Percentiles rank a stretch among this genome's conserved stretches.
Evolutionary conservation across 352 stramenopile genomes (phyloP).

Genomic region (Globisporangium spiculum): DNA sequence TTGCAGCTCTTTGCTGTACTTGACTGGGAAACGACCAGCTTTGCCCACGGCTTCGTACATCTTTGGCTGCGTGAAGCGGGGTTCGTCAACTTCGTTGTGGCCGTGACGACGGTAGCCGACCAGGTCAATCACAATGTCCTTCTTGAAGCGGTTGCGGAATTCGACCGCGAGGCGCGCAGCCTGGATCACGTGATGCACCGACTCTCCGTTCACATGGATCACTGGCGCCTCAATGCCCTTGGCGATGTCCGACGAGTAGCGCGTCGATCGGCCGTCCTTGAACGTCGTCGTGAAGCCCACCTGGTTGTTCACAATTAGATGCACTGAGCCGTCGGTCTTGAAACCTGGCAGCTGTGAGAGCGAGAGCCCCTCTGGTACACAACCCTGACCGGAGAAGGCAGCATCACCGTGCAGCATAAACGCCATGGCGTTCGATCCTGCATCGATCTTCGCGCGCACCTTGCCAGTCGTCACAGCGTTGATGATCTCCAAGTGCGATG

Average conservation of each 20-base stretch:
- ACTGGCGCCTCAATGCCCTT: constrained; percentile 81
- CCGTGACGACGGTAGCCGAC: constrained; percentile 82
- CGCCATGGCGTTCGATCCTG: constrained; percentile 59
- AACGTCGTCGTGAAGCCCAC: constrained; percentile 89
- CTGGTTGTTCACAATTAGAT: constrained; percentile 90
- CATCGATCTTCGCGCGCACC: constrained; percentile 79
- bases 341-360: constrained; percentile 82
- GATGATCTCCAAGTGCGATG: constrained; percentile 88
- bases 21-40: constrained; percentile 60
- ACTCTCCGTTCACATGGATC: constrained; percentile 89
- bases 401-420: constrained; percentile 87
- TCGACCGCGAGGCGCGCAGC: constrained; percentile 69
- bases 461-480: constrained; percentile 84
- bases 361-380: constrained; percentile 71
- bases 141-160: constrained; percentile 83
- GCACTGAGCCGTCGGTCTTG: constrained; percentile 69
- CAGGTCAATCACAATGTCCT: constrained; percentile 87
- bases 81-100: constrained; percentile 90
- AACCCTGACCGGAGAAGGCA: constrained; percentile 84
- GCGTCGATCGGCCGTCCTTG: constrained; percentile 72
- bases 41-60: constrained; percentile 82
- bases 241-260: constrained; percentile 82
- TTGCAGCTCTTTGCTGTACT: constrained; percentile 71
- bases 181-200: constrained; percentile 70
- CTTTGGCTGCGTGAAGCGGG: constrained; percentile 85